phyloP scores from a whole-genome alignment of 257 asterid genomes.

The Anisodus tanguticus region DNA sequence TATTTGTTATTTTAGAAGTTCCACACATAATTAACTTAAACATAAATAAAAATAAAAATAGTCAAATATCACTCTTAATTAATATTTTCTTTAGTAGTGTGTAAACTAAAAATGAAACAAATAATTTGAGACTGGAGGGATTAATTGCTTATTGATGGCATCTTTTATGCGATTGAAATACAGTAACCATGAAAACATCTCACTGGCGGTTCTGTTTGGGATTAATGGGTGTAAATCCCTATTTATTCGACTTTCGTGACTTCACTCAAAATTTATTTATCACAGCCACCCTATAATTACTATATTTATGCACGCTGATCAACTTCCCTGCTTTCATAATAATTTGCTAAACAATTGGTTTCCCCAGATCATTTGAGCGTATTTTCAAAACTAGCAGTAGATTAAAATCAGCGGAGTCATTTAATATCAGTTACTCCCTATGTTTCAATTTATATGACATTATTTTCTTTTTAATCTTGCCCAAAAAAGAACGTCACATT shows the following conservation, averaged over 20 bases:
- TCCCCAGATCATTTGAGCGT: not conserved
- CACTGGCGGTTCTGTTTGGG: not conserved
- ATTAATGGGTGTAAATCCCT: slow-evolving; percentile 22
- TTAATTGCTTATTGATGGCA: no score
- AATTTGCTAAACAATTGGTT: slow-evolving; percentile 19
- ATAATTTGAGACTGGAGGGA: no score
- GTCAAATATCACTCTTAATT: no score
- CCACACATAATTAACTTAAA: no score
- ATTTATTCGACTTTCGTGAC: not conserved
- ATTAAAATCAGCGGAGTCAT: not conserved
- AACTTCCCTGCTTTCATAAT: not conserved
- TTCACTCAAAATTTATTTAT: not conserved
- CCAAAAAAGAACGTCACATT: no score
- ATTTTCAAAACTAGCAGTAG: not conserved
- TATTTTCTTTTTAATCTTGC: no score
- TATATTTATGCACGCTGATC: slow-evolving; percentile 4
- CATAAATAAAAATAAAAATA: no score
- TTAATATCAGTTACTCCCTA: not conserved
- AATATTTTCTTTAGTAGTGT: no score
- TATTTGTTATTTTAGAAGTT: no score
- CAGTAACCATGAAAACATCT: not conserved
- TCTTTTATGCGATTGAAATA: no score
- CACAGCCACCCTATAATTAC: slow-evolving; percentile 13
- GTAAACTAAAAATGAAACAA: no score
- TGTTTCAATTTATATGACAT: no score